These are phyloP conservation scores for Microstegium vimineum DNA, from an alignment of 176 grass and related monocot species.

Conservation along the genomic window DNA sequence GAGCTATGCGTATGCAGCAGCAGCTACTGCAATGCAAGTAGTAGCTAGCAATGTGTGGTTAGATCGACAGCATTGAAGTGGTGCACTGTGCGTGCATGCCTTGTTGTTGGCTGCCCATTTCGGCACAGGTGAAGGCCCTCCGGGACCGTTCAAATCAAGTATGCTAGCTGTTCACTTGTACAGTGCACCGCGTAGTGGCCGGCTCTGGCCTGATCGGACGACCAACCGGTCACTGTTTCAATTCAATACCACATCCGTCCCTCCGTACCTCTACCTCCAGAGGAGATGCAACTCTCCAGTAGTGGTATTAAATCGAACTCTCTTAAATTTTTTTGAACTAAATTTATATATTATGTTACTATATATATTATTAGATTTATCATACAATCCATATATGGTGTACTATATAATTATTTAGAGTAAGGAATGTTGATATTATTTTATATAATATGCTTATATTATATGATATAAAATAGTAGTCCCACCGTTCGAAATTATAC, in stretches of 20 bases:
- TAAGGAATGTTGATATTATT: no score
- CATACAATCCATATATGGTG: neutral
- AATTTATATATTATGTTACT: neutral
- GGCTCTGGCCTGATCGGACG: conserved; percentile 1
- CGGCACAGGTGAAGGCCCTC: conserved; percentile 27
- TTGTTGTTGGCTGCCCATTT: conserved; percentile 25
- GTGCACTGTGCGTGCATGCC: conserved; percentile 33
- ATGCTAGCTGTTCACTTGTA: conserved; percentile 19
- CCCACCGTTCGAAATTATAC: no score
- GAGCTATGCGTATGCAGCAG: conserved; percentile 7
- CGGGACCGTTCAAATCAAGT: conserved; percentile 37
- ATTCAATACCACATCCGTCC: conserved; percentile 30
- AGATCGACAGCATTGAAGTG: conserved; percentile 39
- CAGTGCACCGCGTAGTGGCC: conserved; percentile 24
- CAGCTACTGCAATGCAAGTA: neutral
- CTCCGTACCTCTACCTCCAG: neutral
- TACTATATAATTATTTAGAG: no score
- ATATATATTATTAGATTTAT: neutral
- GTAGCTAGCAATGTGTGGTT: neutral
- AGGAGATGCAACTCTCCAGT: neutral
- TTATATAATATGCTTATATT: no score
- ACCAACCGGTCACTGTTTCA: conserved; percentile 37
- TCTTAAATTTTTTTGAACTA: neutral
- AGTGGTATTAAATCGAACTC: neutral
- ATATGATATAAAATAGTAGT: no score